Base-by-base conservation (phyloP, 106 monocot genomes). In the Iris macrosiphon region DNA sequence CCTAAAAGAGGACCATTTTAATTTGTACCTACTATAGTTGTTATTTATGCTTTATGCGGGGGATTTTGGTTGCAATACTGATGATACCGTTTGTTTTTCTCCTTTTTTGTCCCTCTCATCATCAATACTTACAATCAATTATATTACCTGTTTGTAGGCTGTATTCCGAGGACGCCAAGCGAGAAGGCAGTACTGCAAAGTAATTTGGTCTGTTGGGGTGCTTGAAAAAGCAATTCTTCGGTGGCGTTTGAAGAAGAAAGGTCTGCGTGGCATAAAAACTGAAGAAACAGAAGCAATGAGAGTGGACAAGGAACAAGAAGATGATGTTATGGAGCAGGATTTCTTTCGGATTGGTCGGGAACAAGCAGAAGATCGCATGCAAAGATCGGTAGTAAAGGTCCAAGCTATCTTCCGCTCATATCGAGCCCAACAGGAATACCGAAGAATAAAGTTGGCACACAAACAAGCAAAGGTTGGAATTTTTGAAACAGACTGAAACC, bases 381-480 rank as follows among this genome's bases (percentile, higher is more conserved):
- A 63, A n/a, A 68, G 80, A 59, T 87, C 96, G 0, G 96, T 98
- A 9, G 63, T 87, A 37, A 73, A 86, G 15, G 96, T 98, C 33
- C 96, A 98, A 43, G 51, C 91, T 25, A 85, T 98, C 86, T 98
- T 98, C 29, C 89, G 96, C 34, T 98, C 96, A n/a, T 80, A 98
- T 70, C 40, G 55, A 44, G 85, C 96, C 21, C 96, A 96, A 39
- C 89, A 90, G 51, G 85, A 96, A 45, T 96, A 96, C 56, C 52
- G 90, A 50, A 74, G 82, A 30, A 90, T 96, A 75, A 96, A 83
- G 72, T 17, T 77, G 31, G 59, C 83, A 19, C 55, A 82, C 34
- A 74, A 78, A 27, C 45, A 79, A 61, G 95, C 89, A 40, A 60
- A 82, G 82, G 96, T 96, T 41, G n/a, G 19, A 70, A 2, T 40